A percentile compares a stretch with the other conserved stretches of the same genome.
Evolutionary conservation across 1,284 basidiomycete species (phyloP).

Genomic region (Puccinia horiana): DNA sequence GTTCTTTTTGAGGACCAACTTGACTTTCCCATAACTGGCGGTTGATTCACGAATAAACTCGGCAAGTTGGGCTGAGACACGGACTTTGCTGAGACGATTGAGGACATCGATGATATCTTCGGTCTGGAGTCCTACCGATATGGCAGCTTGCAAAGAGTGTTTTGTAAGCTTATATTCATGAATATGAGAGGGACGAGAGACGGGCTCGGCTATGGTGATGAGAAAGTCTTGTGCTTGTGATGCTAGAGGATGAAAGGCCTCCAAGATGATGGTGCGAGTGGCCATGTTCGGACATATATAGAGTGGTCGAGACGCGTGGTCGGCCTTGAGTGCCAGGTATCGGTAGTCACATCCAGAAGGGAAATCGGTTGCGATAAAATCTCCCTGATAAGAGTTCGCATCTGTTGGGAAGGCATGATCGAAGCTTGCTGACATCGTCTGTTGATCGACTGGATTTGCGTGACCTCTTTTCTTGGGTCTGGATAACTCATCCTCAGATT

Average conservation of each 20-base stretch:
- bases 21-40: constrained; percentile 91
- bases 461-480: neutral
- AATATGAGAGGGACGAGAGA: constrained; percentile 95
- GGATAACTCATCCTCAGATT: constrained; percentile 40
- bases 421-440: constrained; percentile 31
- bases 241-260: constrained; percentile 93
- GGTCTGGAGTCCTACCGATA: constrained; percentile 95
- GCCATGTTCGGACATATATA: constrained; percentile 83
- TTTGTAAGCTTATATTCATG: constrained; percentile 99
- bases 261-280: constrained; percentile 88
- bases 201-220: constrained; percentile 96
- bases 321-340: constrained; percentile 78
- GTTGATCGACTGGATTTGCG: constrained; percentile 33
- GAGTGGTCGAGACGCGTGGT: constrained; percentile 83
- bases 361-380: constrained; percentile 38
- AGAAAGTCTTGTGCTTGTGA: constrained; percentile 98
- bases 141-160: constrained; percentile 96
- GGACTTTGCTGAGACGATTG: constrained; percentile 63
- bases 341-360: constrained; percentile 67
- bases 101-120: constrained; percentile 94
- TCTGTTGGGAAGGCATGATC: constrained; percentile 19
- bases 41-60: constrained; percentile 86
- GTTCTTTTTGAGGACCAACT: constrained; percentile 93
- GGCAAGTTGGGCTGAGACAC: constrained; percentile 79
- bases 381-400: constrained; percentile 8